Evolutionary conservation across 1,284 basidiomycete genomes (phyloP).

Genomic region (Ceratobasidium sp.): DNA sequence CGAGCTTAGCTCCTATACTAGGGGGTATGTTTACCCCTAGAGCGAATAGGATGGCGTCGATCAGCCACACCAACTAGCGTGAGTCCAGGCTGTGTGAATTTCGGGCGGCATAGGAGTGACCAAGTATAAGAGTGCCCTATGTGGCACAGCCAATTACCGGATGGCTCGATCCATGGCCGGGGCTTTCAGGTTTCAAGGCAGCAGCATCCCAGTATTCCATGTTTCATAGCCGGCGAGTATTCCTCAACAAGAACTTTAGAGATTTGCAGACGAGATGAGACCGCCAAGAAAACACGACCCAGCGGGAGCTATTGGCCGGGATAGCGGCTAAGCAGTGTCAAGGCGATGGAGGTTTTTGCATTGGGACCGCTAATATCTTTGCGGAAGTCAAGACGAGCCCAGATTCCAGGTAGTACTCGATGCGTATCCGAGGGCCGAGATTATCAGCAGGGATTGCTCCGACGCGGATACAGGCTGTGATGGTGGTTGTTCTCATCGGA

Average conservation of each 20-base stretch:
- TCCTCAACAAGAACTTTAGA: background rate
- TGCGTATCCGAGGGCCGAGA: constrained; percentile 4
- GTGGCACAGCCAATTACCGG: constrained; percentile 12
- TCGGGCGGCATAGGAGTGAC: constrained; percentile 15
- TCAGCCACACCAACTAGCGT: constrained; percentile 12
- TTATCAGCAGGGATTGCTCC: constrained; percentile 28
- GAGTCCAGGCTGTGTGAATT: constrained; percentile 28
- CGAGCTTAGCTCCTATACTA: constrained; percentile 3
- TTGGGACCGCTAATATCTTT: constrained; percentile 3
- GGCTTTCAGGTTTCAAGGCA: constrained; percentile 19
- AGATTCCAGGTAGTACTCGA: constrained; percentile 10
- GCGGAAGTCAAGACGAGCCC: constrained; percentile 16
- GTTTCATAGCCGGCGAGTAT: constrained; percentile 1
- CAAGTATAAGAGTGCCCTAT: constrained; percentile 1
- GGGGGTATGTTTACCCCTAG: background rate
- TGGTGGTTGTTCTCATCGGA: constrained; percentile 7
- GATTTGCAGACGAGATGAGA: constrained; percentile 3
- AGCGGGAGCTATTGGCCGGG: background rate
- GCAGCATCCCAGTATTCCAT: background rate
- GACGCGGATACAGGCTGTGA: constrained; percentile 25
- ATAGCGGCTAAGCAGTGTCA: constrained; percentile 19
- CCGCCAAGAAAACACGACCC: background rate
- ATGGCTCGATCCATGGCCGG: background rate
- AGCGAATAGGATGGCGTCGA: constrained; percentile 13
- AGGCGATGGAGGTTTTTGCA: constrained; percentile 4